Conservation (phyloP, 2,329 filamentous ascomycete genomes). For the Arthroderma sp. region DNA sequence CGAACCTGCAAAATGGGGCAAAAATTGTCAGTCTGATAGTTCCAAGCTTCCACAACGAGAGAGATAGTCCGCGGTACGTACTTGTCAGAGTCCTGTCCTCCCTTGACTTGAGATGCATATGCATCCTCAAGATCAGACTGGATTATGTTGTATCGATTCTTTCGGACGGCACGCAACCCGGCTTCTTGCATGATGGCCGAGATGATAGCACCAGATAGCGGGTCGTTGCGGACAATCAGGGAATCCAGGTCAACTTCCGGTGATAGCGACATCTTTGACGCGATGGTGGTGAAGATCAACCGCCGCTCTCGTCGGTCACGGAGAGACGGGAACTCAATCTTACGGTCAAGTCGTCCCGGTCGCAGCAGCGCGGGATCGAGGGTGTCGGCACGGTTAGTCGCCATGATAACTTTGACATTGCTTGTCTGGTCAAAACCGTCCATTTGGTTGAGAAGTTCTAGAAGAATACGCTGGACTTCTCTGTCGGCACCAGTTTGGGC, state of each 20-base stretch:
- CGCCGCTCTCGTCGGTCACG: slow-evolving; percentile 87
- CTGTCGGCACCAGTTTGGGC: slow-evolving; percentile 95
- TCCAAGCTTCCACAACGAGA: background rate
- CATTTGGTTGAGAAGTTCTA: slow-evolving; percentile 98
- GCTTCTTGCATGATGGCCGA: slow-evolving; percentile 99
- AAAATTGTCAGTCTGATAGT: background rate
- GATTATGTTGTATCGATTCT: slow-evolving; percentile 99
- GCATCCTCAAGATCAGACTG: slow-evolving; percentile 93
- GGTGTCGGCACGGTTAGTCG: slow-evolving; percentile 94
- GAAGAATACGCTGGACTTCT: slow-evolving; percentile 95
- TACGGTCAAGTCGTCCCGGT: slow-evolving; percentile 87
- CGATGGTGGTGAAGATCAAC: slow-evolving; percentile 95
- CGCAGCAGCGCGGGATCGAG: slow-evolving; percentile 88
- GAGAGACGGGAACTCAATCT: slow-evolving; percentile 97
- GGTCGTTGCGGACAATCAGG: slow-evolving; percentile 92
- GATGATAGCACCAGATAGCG: slow-evolving; percentile 86
- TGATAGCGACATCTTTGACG: slow-evolving; percentile 89
- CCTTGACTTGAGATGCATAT: slow-evolving; percentile 94
- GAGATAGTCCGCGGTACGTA: slow-evolving; percentile 19
- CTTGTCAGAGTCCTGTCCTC: slow-evolving; percentile 53
- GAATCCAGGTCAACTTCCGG: slow-evolving; percentile 95
- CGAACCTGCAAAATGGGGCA: slow-evolving; percentile 52
- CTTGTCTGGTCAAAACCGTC: slow-evolving; percentile 97
- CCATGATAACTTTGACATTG: slow-evolving; percentile 99
- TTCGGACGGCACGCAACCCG: slow-evolving; percentile 80